Evolutionary conservation across 192 early-diverging fungal genomes (phyloP), one percentile per base, ranked within the genome.

Genomic region (Gonapodya sp.): DNA sequence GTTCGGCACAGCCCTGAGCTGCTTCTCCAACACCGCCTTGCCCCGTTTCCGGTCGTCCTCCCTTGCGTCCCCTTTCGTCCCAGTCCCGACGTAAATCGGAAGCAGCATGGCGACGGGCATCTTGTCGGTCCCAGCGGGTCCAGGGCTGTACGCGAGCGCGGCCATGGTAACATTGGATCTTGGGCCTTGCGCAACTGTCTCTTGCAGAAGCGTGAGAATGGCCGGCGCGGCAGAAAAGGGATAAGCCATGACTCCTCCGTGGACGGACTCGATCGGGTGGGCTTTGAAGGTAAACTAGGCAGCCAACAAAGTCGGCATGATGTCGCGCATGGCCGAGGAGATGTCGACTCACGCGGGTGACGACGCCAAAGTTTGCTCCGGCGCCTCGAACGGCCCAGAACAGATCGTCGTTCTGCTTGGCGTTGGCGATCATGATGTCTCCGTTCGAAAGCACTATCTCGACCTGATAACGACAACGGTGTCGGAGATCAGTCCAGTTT

Each of bases 331-430:
- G 46, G 24, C 8, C 46, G 8, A 64, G 46, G 46, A 24, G 46
- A 64, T 24, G 46, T 64, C 24, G n/a, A 8, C 46, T 64, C 46
- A 64, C 46, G 8, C 46, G 46, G 31, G 75, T 77, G 75, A 77
- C 75, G 75, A 77, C 75, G 75, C 75, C 75, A 77, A 77, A 77
- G 75, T 77, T 77, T 77, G 75, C 75, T 31, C 75, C 75, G 75
- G 75, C 75, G 75, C 75, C 75, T 2, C 34, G 75, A 34, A 77
- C 34, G 30, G 75, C 75, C 75, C 75, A 77, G 30, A 77, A 34
- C 75, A 77, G 75, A 34, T 77, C 75, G 30, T 16, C 30, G 30
- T 77, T 34, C 18, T 77, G 18, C 75, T 77, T 34, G 75, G 75
- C 75, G 75, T 34, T 77, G 75, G 34, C 75, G 30, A 34, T 77